Base-by-base conservation (phyloP, 495 filamentous ascomycete genomes). In the Aspergillus panamensis region DNA sequence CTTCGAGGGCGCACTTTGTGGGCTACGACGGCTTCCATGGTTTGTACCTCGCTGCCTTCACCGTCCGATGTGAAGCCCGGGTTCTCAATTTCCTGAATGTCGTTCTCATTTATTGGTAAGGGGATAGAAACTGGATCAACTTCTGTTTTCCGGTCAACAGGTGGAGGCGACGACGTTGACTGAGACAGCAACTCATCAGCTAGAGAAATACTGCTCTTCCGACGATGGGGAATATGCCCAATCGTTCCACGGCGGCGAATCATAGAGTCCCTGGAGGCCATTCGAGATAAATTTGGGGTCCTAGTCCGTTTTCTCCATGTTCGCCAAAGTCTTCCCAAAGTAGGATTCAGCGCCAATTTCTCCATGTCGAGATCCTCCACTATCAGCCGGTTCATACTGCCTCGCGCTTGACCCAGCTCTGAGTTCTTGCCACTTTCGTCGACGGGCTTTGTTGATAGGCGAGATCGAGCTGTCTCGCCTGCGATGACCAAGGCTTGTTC, bases 311-410 rank as follows among this genome's bases (percentile, higher is more conserved):
- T 95, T 67, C 92, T 89, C 95, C 95, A 99, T 31, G 90, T 88
- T 63, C 95, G 84, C 95, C 95, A 99, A 31, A 97, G 73, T 33
- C 93, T 79, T 13, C 95, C 92, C 3, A 99, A 73, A 12, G 90
- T 92, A 42, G 89, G 80, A 66, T 94, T 91, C 54, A 97, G 76
- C 5, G 93, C 94, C 58, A 97, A 77, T 56, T 94, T 92, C 69
- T 97, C 93, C 77, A 96, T 89, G 67, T 99, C 95, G 25, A 84
- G 73, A 65, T 97, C 93, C 65, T 96, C 91, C 20, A 99, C 88
- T 31, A 91, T 77, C 48, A 94, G 77, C 20, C 83, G 84, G 51
- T 90, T 84, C 52, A 76, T 74, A 20, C 65, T 68, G 30, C 61
- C 69, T 13, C 71, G 66, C 25, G 69, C 66, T 31, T 66, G 51